Evolutionary conservation across 352 stramenopile species (phyloP), one percentile per base, ranked within the genome.

Genomic region (Phytophthora colocasiae): DNA sequence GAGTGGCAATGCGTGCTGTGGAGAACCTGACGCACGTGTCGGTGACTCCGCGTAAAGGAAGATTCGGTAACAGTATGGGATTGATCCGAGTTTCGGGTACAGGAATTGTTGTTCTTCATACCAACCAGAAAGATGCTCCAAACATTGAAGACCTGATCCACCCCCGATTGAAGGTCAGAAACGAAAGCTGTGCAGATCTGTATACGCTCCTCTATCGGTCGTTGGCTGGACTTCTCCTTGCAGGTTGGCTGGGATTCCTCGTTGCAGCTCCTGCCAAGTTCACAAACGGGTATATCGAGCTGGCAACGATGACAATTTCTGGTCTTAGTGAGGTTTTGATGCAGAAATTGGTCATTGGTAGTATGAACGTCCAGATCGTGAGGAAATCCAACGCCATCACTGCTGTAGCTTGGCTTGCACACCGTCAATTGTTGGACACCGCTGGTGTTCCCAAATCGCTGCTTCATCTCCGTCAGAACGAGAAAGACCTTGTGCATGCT

Each of bases 221-320:
- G 15, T 14, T 46, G 17, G n/a, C n/a, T 26, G 40, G 40, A 2
- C 3, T 46, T 17, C 40, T 46, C 5, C 40, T 46, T 3, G 15
- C 22, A 1, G n/a, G 40, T 2, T 46, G 40, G 40, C n/a, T 46
- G 15, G n/a, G 14, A 6, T 46, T 46, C 22, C 40, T 46, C 2
- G 40, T 46, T 1, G n/a, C n/a, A 22, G 40, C 40, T 10, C 7
- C 40, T 14, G 6, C 3, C 6, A 22, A 46, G 9, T 46, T 26
- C 40, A 46, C 15, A 4, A 46, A 46, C 27, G 40, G 40, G n/a
- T 46, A 46, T 22, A 46, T 46, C 11, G 40, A 46, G 6, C 40
- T 46, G 40, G 40, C 15, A 1, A 46, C n/a, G 0, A 46, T 46
- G 40, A 14, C n/a, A 11, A 26, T 46, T 26, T 46, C 40, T 1